Evolutionary conservation across 1,284 basidiomycete genomes (phyloP).

Genomic region (Marasmius sp.): DNA sequence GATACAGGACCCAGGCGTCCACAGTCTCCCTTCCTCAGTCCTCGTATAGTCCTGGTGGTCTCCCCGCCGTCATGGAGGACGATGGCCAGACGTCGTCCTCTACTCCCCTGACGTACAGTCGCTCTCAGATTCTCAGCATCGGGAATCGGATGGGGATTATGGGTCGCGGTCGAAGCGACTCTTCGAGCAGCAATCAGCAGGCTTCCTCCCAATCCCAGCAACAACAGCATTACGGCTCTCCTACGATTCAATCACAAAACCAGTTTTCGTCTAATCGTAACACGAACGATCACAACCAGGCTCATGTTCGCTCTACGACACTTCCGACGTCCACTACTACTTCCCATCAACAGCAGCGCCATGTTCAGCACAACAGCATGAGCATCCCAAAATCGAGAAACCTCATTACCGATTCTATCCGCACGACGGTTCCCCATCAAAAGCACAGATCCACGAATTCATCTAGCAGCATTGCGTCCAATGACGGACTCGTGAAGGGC

Average conservation of each 20-base stretch:
- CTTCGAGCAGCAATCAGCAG: background rate
- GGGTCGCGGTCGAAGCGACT: background rate
- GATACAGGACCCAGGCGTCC: constrained; percentile 39
- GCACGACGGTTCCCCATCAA: constrained; percentile 14
- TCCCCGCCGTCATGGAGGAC: constrained; percentile 14
- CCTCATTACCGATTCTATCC: constrained; percentile 13
- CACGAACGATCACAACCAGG: constrained; percentile 23
- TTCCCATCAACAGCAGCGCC: constrained; percentile 31
- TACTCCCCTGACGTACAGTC: constrained; percentile 2
- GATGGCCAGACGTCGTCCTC: background rate
- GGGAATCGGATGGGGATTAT: background rate
- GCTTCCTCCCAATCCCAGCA: constrained; percentile 9
- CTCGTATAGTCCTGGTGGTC: constrained; percentile 12
- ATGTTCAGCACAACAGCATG: constrained; percentile 44
- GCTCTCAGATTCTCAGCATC: constrained; percentile 9
- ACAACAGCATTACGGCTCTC: background rate
- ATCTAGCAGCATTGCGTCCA: constrained; percentile 14
- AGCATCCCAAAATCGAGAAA: constrained; percentile 28
- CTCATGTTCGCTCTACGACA: constrained; percentile 36
- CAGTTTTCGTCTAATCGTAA: background rate
- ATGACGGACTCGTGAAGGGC: constrained; percentile 6
- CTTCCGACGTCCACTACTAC: constrained; percentile 22
- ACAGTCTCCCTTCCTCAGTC: constrained; percentile 19
- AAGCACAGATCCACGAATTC: constrained; percentile 17
- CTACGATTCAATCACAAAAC: background rate